Base-by-base conservation (phyloP, 2,329 filamentous ascomycete genomes). In the Fusarium palustre region DNA sequence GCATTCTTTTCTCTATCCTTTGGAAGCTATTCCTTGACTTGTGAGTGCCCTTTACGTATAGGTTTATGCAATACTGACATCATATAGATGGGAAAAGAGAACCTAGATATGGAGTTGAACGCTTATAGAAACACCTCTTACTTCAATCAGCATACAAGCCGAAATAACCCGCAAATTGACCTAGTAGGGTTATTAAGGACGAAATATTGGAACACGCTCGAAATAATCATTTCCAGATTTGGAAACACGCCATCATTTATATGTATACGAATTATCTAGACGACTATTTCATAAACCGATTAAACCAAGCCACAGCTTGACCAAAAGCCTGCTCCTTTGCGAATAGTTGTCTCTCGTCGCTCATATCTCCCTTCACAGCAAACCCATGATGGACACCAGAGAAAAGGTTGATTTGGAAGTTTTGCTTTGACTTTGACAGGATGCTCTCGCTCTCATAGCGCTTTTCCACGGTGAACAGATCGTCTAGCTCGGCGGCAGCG, bases 301-400 rank as follows among this genome's bases (percentile, higher is more conserved):
- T 42, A 71, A 97, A 94, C 93, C 93, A 97, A 54, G 83, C 78
- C 53, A 94, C 84, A 36, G 92, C 92, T 83, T 96, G 93, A 68
- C 85, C 75, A 77, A 96, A 96, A 7, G 93, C 92, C 80, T 91
- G 88, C 81, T 97, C 92, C 85, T 93, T 94, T 38, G 91, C 90
- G 73, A 86, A 95, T 77, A 86, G 88, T 75, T 87, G 78, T 46
- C 82, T 68, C 77, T 84, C 85, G 67, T 89, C 84, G 64, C 74
- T 41, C 24, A 55, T 33, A 76, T 96, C 91, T 30, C 84, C 85
- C 57, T 92, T 87, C 3, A 94, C 89, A 11, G 89, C 84, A 74
- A 96, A 97, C 0, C 93, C 93, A 78, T 97, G 93, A 57, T 80
- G 79, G 31, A 92, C 88, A 56, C 88, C 88, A 4, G 87, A 88